Percentiles rank a stretch among this genome's conserved stretches.
These are phyloP conservation scores for Trypanosoma melophagium DNA, from an alignment of 208 protist species.

Conservation along the genomic window DNA sequence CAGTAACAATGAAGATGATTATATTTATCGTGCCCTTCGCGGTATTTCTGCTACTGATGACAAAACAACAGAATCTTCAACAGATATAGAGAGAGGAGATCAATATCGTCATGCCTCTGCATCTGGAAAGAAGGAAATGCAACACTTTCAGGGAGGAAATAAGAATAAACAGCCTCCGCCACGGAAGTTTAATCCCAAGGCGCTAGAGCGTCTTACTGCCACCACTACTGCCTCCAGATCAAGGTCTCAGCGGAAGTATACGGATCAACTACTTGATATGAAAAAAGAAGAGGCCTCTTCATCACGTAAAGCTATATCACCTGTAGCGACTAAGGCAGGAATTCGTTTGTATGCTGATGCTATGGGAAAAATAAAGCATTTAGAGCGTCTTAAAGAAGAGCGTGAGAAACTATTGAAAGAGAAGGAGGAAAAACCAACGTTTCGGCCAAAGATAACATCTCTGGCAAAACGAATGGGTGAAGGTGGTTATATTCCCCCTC, in stretches of 20 bases:
- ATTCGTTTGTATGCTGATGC: slow-evolving; percentile 53
- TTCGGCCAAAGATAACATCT: slow-evolving; percentile 59
- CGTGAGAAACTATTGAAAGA: slow-evolving; percentile 19
- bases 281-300: slow-evolving; percentile 19
- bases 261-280: slow-evolving; percentile 39
- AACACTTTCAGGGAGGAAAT: neutral
- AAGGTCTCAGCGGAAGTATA: slow-evolving; percentile 57
- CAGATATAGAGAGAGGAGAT: neutral
- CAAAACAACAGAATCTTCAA: neutral
- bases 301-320: slow-evolving; percentile 20
- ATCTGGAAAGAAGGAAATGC: neutral
- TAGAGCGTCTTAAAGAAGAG: slow-evolving; percentile 28
- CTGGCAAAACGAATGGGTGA: slow-evolving; percentile 36
- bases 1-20: slow-evolving; percentile 25
- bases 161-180: neutral
- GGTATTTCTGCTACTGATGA: neutral
- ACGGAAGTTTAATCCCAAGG: slow-evolving; percentile 26
- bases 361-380: slow-evolving; percentile 13
- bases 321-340: slow-evolving; percentile 46
- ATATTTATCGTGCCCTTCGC: slow-evolving; percentile 28
- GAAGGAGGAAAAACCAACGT: slow-evolving; percentile 48
- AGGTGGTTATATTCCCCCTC: slow-evolving; percentile 32
- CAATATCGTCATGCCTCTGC: neutral
- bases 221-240: slow-evolving; percentile 37
- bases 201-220: slow-evolving; percentile 38